Percentiles rank a stretch among this genome's conserved stretches.
phyloP scores from a whole-genome alignment of 306 rosid genomes.

The Cicer judaicum region DNA sequence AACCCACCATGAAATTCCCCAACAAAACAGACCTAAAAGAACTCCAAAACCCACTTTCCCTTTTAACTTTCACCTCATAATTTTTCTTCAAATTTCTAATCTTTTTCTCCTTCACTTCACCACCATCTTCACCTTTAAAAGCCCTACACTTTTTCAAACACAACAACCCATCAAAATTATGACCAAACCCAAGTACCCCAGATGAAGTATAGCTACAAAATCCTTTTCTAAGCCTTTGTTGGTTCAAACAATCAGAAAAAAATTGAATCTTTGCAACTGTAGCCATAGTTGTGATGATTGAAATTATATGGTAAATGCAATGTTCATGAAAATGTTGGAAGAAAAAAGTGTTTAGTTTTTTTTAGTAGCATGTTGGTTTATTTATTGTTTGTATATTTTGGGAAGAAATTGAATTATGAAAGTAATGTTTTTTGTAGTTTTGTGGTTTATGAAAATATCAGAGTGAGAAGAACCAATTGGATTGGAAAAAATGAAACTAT shows the following conservation, averaged over 20 bases:
- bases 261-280: constrained; percentile 58
- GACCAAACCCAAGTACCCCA: constrained; percentile 46
- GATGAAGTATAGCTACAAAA: constrained; percentile 42
- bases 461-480: constrained; percentile 24
- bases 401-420: constrained; percentile 23
- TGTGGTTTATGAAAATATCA: constrained; percentile 48
- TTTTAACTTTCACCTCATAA: constrained; percentile 39
- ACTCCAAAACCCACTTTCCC: constrained; percentile 72
- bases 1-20: constrained; percentile 56
- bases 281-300: constrained; percentile 49
- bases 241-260: constrained; percentile 59
- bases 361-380: constrained; percentile 6
- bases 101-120: constrained; percentile 58
- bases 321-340: constrained; percentile 18
- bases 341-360: not conserved
- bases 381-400: constrained; percentile 34
- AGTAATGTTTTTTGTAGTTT: constrained; percentile 24
- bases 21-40: constrained; percentile 56
- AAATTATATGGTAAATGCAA: not conserved
- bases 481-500: not conserved
- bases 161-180: constrained; percentile 52
- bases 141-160: constrained; percentile 66
- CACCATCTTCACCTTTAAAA: constrained; percentile 61
- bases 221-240: constrained; percentile 50
- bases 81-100: constrained; percentile 51